These are phyloP conservation scores for Hemileia vastatrix DNA, from an alignment of 1,284 basidiomycete genomes.

Conservation along the genomic window DNA sequence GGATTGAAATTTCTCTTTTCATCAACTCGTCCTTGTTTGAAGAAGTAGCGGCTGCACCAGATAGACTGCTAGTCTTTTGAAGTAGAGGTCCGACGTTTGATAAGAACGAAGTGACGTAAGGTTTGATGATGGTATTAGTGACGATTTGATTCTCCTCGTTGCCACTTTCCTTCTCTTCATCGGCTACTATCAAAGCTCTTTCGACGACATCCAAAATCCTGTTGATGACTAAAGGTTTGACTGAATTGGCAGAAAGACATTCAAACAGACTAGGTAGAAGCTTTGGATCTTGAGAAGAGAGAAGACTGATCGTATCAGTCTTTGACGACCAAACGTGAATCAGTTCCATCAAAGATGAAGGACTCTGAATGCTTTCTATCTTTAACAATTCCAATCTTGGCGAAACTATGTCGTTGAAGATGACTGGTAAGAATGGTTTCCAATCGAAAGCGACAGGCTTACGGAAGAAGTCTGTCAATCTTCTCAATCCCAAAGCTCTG, in stretches of 20 bases:
- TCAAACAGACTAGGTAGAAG: conserved; percentile 69
- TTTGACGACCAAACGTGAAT: conserved; percentile 68
- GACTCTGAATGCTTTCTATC: conserved; percentile 80
- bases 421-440: conserved; percentile 60
- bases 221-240: conserved; percentile 73
- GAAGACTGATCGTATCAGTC: conserved; percentile 54
- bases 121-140: conserved; percentile 27
- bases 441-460: conserved; percentile 55
- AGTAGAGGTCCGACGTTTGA: conserved; percentile 31
- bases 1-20: conserved; percentile 35
- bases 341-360: conserved; percentile 78
- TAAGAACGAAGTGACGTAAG: conserved; percentile 33
- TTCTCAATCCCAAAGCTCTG: conserved; percentile 52
- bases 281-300: conserved; percentile 61
- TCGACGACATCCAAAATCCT: conserved; percentile 81
- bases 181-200: conserved; percentile 36
- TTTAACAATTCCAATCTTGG: conserved; percentile 68
- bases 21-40: conserved; percentile 35
- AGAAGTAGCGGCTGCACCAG: conserved; percentile 24
- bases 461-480: conserved; percentile 79
- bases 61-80: conserved; percentile 17
- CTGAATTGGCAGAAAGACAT: conserved; percentile 68
- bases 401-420: conserved; percentile 66
- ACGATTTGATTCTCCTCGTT: background rate
- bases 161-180: conserved; percentile 1